Percentiles rank a stretch among this genome's conserved stretches.
Conservation (phyloP, 331 rosid genomes). For the Prunus yedoensis region DNA sequence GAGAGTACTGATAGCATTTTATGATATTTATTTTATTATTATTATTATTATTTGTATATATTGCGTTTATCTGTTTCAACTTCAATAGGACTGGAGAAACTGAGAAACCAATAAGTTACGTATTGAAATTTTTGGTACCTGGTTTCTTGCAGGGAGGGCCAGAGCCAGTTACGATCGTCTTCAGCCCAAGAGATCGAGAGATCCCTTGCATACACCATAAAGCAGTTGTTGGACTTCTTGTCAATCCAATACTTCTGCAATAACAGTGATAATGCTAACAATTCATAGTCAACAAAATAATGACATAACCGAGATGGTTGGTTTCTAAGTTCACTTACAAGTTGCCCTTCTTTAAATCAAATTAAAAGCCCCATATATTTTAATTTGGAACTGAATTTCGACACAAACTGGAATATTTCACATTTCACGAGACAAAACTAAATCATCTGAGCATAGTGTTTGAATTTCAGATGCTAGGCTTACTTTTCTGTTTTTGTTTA, state of each 20-base stretch:
- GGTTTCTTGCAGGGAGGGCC: constrained; percentile 41
- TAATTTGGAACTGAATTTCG: neutral
- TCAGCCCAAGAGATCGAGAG: constrained; percentile 65
- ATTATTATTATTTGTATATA: too few species aligned
- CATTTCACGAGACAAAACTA: neutral
- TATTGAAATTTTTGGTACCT: constrained; percentile 32
- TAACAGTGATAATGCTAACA: too few species aligned
- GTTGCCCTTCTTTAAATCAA: neutral
- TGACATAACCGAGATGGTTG: neutral
- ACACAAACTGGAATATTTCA: neutral
- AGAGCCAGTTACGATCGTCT: constrained; percentile 49
- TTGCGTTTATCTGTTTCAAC: too few species aligned
- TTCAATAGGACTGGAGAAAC: too few species aligned
- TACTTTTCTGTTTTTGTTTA: too few species aligned
- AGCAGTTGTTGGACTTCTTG: constrained; percentile 49
- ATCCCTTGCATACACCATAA: constrained; percentile 64
- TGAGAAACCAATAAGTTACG: neutral
- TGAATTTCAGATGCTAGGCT: neutral
- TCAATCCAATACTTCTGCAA: constrained; percentile 69
- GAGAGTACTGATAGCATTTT: too few species aligned
- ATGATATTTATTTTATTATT: too few species aligned
- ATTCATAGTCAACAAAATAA: too few species aligned
- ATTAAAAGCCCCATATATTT: too few species aligned
- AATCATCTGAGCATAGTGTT: too few species aligned
- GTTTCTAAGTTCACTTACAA: neutral